Evolutionary conservation across 305 asterid genomes (phyloP), one percentile per base, ranked within the genome.

Genomic region (Ilex paraguariensis): DNA sequence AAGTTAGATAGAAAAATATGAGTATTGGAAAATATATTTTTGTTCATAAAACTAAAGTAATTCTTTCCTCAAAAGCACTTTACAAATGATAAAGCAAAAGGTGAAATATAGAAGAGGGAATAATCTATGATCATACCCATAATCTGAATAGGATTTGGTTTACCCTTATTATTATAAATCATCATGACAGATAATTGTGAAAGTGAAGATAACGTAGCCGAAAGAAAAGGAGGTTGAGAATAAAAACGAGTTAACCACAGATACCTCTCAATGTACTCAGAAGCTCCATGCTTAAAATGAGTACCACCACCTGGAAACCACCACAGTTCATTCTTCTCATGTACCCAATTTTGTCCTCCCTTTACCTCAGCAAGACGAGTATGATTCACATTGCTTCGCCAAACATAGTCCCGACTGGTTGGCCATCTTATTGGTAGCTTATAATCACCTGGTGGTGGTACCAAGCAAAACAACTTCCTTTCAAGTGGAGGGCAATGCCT

Each of bases 281-380:
- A 15, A 75, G 97, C 97, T 77, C 97, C 97, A 67, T 93, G 81
- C 81, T 93, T 93, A 73, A 93, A 93, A 76, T 93, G 99, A 45
- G 99, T 93, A 68, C 99, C 97, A 57, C 99, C 96, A 54, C 97
- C 97, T 6, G 97, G 99, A 74, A 93, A 93, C 95, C 96, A 93
- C 99, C 96, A 90, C 4, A 87, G 73, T 7, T 77, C 73, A 66
- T 72, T 87, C 78, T 77, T 90, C 33, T 80, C 89, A 21, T 86
- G 96, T 59, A 90, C 96, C 95, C 99, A 90, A 70, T 87, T 93
- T 65, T 93, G 97, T 59, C 99, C 97, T 62, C 95, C 94, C 77
- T 90, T 93, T 32, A 87, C 97, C 75, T 93, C 89, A 0, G 95
- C 94, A 52, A 93, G 95, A 77, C 56, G 94, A 0, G 87, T 82